These are phyloP conservation scores for Nasturtium officinale DNA, from an alignment of 345 rosid species.

Conservation along the genomic window DNA sequence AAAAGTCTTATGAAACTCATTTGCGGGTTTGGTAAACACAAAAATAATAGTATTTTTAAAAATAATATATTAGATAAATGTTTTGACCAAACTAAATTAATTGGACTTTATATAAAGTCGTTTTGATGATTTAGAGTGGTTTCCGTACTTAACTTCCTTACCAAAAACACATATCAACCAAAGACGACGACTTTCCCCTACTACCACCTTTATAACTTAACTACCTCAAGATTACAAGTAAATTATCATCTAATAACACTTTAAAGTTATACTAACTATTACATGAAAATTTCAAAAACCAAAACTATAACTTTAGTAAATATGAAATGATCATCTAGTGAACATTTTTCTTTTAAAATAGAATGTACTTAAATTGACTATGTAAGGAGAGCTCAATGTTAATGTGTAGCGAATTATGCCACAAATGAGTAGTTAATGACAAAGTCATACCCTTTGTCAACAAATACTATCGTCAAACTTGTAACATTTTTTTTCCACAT, in stretches of 20 bases:
- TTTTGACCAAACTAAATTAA: slow-evolving; percentile 34
- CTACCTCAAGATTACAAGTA: slow-evolving; percentile 19
- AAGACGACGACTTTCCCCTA: slow-evolving; percentile 31
- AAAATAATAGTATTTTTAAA: slow-evolving; percentile 23
- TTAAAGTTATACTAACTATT: not conserved
- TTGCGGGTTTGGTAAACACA: slow-evolving; percentile 25
- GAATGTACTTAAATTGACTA: not conserved
- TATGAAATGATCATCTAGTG: slow-evolving; percentile 9
- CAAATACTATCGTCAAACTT: slow-evolving; percentile 18
- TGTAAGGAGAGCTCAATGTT: slow-evolving; percentile 18
- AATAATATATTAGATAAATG: slow-evolving; percentile 22
- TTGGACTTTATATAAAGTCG: slow-evolving; percentile 34
- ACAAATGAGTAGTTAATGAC: slow-evolving; percentile 21
- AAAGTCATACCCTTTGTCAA: slow-evolving; percentile 11
- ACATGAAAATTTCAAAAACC: not conserved
- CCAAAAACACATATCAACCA: slow-evolving; percentile 33
- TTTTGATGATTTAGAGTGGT: slow-evolving; percentile 24
- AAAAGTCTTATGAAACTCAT: slow-evolving; percentile 34
- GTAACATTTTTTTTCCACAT: not conserved
- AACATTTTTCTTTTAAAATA: not conserved
- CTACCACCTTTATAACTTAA: slow-evolving; percentile 22
- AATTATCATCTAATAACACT: not conserved
- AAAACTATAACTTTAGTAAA: not conserved
- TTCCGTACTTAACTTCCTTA: slow-evolving; percentile 42
- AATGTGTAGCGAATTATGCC: slow-evolving; percentile 26